phyloP scores from a whole-genome alignment of 352 stramenopile species.

The Phytopythium helicoides region DNA sequence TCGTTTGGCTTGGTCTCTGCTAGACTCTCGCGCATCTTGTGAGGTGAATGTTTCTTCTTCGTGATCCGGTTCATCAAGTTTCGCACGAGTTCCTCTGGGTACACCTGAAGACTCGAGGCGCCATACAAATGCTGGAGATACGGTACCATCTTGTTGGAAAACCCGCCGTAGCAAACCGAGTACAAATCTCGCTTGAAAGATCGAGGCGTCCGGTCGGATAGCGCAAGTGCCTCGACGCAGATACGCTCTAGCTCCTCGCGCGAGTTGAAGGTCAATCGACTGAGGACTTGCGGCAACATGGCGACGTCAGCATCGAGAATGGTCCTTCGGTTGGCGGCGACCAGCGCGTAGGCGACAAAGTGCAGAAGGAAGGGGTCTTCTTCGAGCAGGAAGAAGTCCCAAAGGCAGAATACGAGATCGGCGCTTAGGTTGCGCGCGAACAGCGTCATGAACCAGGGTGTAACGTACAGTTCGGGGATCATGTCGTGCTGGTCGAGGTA shows the following conservation, averaged over 20 bases:
- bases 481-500: slow-evolving; percentile 90
- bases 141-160: slow-evolving; percentile 58
- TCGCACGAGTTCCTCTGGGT: slow-evolving; percentile 75
- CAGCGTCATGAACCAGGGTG: slow-evolving; percentile 94
- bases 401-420: slow-evolving; percentile 80
- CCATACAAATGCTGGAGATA: slow-evolving; percentile 70
- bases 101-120: slow-evolving; percentile 80
- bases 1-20: neutral
- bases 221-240: slow-evolving; percentile 42
- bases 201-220: slow-evolving; percentile 63
- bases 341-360: slow-evolving; percentile 87
- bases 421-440: slow-evolving; percentile 83
- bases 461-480: slow-evolving; percentile 92
- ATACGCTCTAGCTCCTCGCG: slow-evolving; percentile 58
- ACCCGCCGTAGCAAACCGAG: slow-evolving; percentile 79
- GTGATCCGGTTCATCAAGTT: slow-evolving; percentile 69
- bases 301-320: slow-evolving; percentile 71
- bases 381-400: slow-evolving; percentile 91
- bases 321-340: slow-evolving; percentile 45
- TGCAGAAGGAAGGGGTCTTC: slow-evolving; percentile 88
- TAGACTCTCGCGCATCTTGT: neutral
- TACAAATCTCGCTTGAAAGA: slow-evolving; percentile 83
- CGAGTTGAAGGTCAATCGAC: slow-evolving; percentile 59
- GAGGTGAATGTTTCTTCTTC: slow-evolving; percentile 14
- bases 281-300: slow-evolving; percentile 82